Evolutionary conservation across 331 rosid genomes (phyloP), one percentile per base, ranked within the genome.

Genomic region (Rosa hybrid): DNA sequence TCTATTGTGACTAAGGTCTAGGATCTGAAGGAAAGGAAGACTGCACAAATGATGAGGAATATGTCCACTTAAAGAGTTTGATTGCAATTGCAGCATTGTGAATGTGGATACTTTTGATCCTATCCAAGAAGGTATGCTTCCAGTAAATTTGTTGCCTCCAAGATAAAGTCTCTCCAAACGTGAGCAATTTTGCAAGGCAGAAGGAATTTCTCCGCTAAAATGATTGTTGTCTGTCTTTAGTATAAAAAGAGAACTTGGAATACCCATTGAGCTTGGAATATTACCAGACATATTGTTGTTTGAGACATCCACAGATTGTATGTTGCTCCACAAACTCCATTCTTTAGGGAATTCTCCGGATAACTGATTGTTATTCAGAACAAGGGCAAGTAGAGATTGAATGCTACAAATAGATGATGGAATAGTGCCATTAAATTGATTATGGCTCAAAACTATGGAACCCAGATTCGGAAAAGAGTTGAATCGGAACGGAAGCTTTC

Each of bases 141-240:
- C 50, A 68, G 49, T 68, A 3, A 68, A 8, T 7, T 68, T 7
- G 50, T 81, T 81, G 16, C 12, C 42, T 75, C 81, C 63, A n/a
- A 81, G 81, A 76, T 76, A 53, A 34, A 81, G 49, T 39, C 13
- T 8, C 13, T 0, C 0, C 6, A 67, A 6, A 20, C 7, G 8
- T 13, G 77, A 39, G 49, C 49, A 67, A 67, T 67, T 67, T 38
- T 39, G 72, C 65, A 76, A 48, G 42, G 72, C 16, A 44, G 48
- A 59, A 25, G 84, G 81, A 60, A 81, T 69, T 70, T 76, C 77
- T 1, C 84, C 84, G 5, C 20, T n/a, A 56, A 81, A 45, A 8
- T 34, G 68, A 62, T 62, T 62, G 68, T 62, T 62, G 39, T 25
- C 7, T 8, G 0, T 4, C 18, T 11, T 62, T 0, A 62, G 4